A percentile compares a stretch with the other conserved stretches of the same genome.
These are phyloP conservation scores for Populus deltoides DNA, from an alignment of 345 rosid genomes.

Conservation along the genomic window DNA sequence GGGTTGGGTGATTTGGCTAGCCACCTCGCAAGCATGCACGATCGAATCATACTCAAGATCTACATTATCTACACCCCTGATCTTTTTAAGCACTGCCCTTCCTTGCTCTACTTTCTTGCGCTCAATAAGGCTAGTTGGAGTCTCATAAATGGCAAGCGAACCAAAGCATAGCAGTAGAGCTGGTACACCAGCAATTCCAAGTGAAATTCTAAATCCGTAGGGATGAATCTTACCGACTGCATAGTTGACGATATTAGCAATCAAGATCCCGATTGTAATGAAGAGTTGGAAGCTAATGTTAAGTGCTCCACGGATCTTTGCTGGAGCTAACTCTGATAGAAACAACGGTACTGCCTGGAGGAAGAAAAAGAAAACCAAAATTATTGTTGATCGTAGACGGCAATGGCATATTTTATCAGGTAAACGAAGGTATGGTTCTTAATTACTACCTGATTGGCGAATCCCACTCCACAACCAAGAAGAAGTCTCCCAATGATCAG, in stretches of 20 bases:
- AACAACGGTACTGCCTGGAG: constrained; percentile 74
- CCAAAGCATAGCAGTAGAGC: constrained; percentile 54
- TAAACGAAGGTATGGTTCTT: no score
- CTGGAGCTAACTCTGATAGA: constrained; percentile 75
- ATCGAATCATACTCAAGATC: constrained; percentile 45
- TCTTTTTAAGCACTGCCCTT: constrained; percentile 29
- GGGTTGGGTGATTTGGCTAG: constrained; percentile 44
- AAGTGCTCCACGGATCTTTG: constrained; percentile 59
- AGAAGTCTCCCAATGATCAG: constrained; percentile 57
- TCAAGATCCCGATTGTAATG: constrained; percentile 64
- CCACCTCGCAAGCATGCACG: constrained; percentile 34
- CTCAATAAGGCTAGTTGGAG: constrained; percentile 64
- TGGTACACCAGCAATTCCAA: constrained; percentile 63
- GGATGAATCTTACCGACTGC: constrained; percentile 28
- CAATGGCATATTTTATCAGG: no score
- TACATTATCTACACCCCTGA: constrained; percentile 51
- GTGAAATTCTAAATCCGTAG: constrained; percentile 61
- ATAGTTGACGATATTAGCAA: constrained; percentile 50
- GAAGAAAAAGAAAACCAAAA: neutral
- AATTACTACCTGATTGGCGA: constrained; percentile 58
- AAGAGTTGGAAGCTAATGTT: constrained; percentile 65
- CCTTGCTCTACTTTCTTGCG: constrained; percentile 43
- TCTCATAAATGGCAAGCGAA: constrained; percentile 51
- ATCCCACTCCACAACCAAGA: constrained; percentile 69
- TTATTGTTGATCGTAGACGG: no score